Evolutionary conservation across 768 basidiomycete species (phyloP).

Genomic region (Boletus patriciae): DNA sequence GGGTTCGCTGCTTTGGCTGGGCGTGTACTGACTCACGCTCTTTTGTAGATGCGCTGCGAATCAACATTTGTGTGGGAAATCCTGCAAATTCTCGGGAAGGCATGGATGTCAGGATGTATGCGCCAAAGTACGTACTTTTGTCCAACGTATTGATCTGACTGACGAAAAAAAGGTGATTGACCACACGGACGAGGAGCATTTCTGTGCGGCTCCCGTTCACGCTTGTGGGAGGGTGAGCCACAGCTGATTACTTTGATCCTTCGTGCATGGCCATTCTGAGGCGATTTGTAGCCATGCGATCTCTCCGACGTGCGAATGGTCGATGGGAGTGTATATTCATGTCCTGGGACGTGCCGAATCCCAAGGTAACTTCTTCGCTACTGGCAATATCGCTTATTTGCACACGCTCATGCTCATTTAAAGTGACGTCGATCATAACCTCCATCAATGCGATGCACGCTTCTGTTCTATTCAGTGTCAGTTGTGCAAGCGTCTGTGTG

Average conservation of each 20-base stretch:
- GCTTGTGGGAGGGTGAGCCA: conserved; percentile 52
- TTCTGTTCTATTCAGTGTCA: conserved; percentile 56
- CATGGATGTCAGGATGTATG: conserved; percentile 54
- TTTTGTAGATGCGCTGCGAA: conserved; percentile 49
- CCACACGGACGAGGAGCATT: conserved; percentile 50
- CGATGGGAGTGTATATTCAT: conserved; percentile 39
- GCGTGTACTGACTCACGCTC: not conserved
- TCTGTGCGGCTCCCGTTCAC: conserved; percentile 55
- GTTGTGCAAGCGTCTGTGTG: conserved; percentile 56
- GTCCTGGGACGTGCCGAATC: conserved; percentile 42
- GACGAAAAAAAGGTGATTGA: conserved; percentile 39
- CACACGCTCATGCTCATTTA: not conserved
- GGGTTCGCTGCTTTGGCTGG: conserved; percentile 3
- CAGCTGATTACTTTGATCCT: no score
- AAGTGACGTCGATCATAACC: conserved; percentile 46
- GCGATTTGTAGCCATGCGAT: conserved; percentile 42
- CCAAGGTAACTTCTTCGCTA: conserved; percentile 36
- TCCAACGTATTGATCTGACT: not conserved
- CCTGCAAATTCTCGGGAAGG: conserved; percentile 46
- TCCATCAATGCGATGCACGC: conserved; percentile 51
- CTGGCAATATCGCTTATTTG: not conserved
- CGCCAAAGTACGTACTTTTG: conserved; percentile 40
- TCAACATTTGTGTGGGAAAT: conserved; percentile 55
- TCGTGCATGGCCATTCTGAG: not conserved
- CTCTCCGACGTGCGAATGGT: conserved; percentile 32